Percentiles rank a stretch among this genome's conserved stretches.
Conservation (phyloP, 2,329 filamentous ascomycete genomes). For the Penicillium paneum region DNA sequence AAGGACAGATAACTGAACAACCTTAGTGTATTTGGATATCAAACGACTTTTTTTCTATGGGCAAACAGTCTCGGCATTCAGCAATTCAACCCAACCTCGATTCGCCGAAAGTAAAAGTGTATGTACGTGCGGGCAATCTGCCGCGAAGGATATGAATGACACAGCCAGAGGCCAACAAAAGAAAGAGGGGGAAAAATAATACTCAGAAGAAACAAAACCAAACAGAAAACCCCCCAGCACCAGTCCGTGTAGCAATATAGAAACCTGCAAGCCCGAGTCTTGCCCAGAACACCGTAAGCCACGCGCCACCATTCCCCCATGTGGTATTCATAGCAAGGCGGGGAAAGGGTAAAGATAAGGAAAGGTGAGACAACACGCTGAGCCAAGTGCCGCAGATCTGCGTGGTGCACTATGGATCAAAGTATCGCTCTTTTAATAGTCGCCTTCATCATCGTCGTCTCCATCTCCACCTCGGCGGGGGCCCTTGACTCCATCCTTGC, state of each 20-base stretch:
- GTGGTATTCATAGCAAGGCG: conserved; percentile 20
- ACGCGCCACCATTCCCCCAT: conserved; percentile 20
- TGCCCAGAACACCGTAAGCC: conserved; percentile 30
- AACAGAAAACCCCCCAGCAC: conserved; percentile 22
- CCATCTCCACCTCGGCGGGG: conserved; percentile 35
- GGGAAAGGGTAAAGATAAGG: conserved; percentile 7
- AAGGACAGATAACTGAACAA: background rate
- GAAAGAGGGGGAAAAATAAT: conserved; percentile 1
- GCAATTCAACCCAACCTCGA: background rate
- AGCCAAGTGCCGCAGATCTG: background rate
- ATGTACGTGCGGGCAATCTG: conserved; percentile 16
- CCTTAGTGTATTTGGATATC: conserved; percentile 1
- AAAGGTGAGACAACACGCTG: background rate
- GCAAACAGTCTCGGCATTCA: background rate
- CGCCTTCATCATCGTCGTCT: conserved; percentile 33
- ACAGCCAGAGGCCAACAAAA: conserved; percentile 14
- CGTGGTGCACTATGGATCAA: conserved; percentile 2
- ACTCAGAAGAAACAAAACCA: background rate
- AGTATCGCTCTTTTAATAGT: conserved; percentile 22
- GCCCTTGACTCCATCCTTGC: conserved; percentile 69
- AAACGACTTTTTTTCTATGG: conserved; percentile 4
- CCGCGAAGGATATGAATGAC: conserved; percentile 18
- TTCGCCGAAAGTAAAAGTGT: conserved; percentile 3
- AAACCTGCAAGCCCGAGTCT: conserved; percentile 14
- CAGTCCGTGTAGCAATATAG: conserved; percentile 30